A percentile compares a stretch with the other conserved stretches of the same genome.
Evolutionary conservation across 805 yeast species (phyloP).

Genomic region (Kregervanrija delftensis): DNA sequence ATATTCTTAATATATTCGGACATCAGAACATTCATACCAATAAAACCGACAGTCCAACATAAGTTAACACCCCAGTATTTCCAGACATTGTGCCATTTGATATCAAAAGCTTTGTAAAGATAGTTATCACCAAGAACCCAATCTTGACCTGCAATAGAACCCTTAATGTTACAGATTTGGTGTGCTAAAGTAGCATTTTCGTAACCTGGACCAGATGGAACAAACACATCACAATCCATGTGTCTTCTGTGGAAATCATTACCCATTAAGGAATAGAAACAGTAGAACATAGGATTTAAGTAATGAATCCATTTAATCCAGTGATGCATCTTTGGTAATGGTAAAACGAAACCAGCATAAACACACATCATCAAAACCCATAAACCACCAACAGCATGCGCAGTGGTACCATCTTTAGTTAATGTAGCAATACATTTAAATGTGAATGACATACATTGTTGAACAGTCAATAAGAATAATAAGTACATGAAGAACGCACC

Average conservation of each 20-base stretch:
- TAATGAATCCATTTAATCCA: constrained; percentile 53
- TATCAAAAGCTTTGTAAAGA: constrained; percentile 38
- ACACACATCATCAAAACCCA: constrained; percentile 42
- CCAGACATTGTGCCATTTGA: constrained; percentile 58
- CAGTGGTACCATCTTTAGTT: constrained; percentile 44
- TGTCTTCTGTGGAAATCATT: constrained; percentile 49
- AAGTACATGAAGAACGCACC: constrained; percentile 51
- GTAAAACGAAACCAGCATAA: constrained; percentile 59
- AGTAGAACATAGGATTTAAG: constrained; percentile 39
- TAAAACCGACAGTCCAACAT: no score
- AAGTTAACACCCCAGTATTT: constrained; percentile 57
- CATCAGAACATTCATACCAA: constrained; percentile 21
- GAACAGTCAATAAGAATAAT: constrained; percentile 33
- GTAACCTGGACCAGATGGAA: constrained; percentile 51
- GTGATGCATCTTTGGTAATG: constrained; percentile 47
- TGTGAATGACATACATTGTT: constrained; percentile 44
- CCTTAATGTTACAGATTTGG: constrained; percentile 44
- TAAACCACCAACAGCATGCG: no score
- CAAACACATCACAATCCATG: constrained; percentile 41
- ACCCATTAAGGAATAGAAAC: constrained; percentile 45
- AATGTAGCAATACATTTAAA: constrained; percentile 47
- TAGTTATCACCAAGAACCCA: constrained; percentile 46
- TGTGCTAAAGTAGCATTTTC: constrained; percentile 30
- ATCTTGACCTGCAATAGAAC: constrained; percentile 30
- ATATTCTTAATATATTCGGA: constrained; percentile 24